Conservation (phyloP, 2,329 filamentous ascomycete species). For the Didymella pomorum region DNA sequence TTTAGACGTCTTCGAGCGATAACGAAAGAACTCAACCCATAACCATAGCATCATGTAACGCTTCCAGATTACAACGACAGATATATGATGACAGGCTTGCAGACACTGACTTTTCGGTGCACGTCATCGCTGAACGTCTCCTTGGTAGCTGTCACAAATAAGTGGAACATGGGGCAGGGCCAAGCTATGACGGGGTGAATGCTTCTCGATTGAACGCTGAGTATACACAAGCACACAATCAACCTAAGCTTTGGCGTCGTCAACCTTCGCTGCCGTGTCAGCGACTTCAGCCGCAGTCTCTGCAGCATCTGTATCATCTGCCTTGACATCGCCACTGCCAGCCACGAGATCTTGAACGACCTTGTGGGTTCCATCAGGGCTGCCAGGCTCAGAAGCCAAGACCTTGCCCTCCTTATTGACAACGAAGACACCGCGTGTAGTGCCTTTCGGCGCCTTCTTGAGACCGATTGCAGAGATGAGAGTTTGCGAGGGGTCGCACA, state of each 20-base stretch:
- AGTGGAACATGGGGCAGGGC: neutral
- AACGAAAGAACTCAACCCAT: neutral
- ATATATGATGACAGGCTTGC: too few relatives aligned
- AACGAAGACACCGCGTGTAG: slow-evolving; percentile 85
- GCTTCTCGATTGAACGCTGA: neutral
- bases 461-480: slow-evolving; percentile 89
- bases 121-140: too few relatives aligned
- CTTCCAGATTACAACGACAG: neutral
- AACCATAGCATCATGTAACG: neutral
- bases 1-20: neutral
- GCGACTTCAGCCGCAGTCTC: slow-evolving; percentile 57
- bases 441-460: slow-evolving; percentile 83
- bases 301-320: slow-evolving; percentile 41
- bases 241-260: slow-evolving; percentile 32
- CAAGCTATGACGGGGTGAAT: neutral
- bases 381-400: slow-evolving; percentile 75
- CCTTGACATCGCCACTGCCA: slow-evolving; percentile 35
- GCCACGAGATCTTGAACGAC: slow-evolving; percentile 73
- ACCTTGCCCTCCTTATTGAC: slow-evolving; percentile 84
- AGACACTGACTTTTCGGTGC: too few relatives aligned
- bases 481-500: slow-evolving; percentile 79
- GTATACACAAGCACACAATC: neutral
- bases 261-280: slow-evolving; percentile 55
- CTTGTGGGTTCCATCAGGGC: slow-evolving; percentile 79
- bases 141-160: too few relatives aligned